A percentile compares a stretch with the other conserved stretches of the same genome.
Evolutionary conservation across 257 asterid genomes (phyloP).

Genomic region (Pogostemon cablin): DNA sequence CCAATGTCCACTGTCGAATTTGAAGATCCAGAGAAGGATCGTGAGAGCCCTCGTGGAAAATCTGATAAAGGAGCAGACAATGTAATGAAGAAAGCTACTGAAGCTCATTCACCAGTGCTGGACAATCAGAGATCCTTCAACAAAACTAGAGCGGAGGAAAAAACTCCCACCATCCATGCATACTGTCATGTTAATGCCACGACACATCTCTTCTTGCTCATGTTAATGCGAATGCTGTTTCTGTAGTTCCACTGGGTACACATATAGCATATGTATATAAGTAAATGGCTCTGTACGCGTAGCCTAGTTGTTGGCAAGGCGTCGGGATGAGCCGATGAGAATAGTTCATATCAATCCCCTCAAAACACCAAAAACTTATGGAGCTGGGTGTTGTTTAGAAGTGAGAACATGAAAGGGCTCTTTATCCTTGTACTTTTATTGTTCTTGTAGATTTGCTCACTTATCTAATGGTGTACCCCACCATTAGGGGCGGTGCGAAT

Average conservation of each 20-base stretch:
- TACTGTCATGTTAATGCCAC: background rate
- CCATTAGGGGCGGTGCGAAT: too few species aligned
- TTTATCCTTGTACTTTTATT: too few species aligned
- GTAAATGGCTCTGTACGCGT: too few species aligned
- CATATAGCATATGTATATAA: too few species aligned
- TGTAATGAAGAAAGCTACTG: slow-evolving; percentile 52
- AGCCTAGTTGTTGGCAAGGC: too few species aligned
- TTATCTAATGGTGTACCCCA: too few species aligned
- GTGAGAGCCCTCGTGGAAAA: slow-evolving; percentile 57
- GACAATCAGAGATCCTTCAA: slow-evolving; percentile 52
- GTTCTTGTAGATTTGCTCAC: too few species aligned
- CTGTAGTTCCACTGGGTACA: background rate
- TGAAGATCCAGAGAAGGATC: slow-evolving; percentile 66
- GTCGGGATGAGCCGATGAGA: too few species aligned
- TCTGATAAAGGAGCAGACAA: slow-evolving; percentile 42
- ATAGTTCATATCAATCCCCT: too few species aligned
- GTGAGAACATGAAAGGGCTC: too few species aligned
- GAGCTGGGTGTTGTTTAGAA: too few species aligned
- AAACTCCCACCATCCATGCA: slow-evolving; percentile 20
- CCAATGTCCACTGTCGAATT: slow-evolving; percentile 74
- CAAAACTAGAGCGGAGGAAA: slow-evolving; percentile 41
- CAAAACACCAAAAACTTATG: too few species aligned
- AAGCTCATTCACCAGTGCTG: slow-evolving; percentile 46
- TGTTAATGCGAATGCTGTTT: background rate
- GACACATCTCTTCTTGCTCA: background rate